These are phyloP conservation scores for Andrographis paniculata DNA, from an alignment of 305 asterid genomes.

Conservation along the genomic window DNA sequence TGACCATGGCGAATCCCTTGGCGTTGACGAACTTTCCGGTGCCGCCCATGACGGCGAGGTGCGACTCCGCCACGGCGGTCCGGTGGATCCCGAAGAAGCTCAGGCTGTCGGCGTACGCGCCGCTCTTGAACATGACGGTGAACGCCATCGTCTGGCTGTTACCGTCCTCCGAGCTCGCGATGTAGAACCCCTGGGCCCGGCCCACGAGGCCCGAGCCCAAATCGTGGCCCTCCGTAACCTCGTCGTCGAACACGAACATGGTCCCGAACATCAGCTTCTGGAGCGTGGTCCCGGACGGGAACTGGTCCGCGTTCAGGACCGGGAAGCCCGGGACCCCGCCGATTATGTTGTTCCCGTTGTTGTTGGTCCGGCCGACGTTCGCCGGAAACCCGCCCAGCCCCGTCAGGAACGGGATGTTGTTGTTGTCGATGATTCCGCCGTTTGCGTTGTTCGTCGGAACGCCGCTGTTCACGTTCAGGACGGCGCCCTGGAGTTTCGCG, in stretches of 20 bases:
- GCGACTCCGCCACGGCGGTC: slow-evolving; percentile 63
- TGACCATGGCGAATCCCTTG: slow-evolving; percentile 55
- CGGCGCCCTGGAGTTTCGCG: slow-evolving; percentile 68
- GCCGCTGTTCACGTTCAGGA: slow-evolving; percentile 58
- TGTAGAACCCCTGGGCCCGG: slow-evolving; percentile 79
- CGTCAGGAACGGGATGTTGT: slow-evolving; percentile 73
- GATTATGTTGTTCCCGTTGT: slow-evolving; percentile 32
- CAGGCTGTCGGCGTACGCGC: slow-evolving; percentile 57
- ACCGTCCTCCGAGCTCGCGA: slow-evolving; percentile 71
- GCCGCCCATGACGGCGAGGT: slow-evolving; percentile 79
- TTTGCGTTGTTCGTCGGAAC: slow-evolving; percentile 57
- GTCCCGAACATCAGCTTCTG: slow-evolving; percentile 89
- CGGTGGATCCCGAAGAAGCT: slow-evolving; percentile 66
- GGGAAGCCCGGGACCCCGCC: slow-evolving; percentile 68
- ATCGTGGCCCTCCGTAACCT: slow-evolving; percentile 67
- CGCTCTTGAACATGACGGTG: slow-evolving; percentile 57
- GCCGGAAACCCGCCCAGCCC: slow-evolving; percentile 65
- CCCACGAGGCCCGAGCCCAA: slow-evolving; percentile 67
- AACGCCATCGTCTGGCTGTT: slow-evolving; percentile 76
- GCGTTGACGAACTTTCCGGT: slow-evolving; percentile 71
- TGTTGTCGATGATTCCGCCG: slow-evolving; percentile 53
- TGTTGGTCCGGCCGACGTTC: slow-evolving; percentile 31
- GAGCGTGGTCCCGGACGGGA: slow-evolving; percentile 54
- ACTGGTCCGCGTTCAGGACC: slow-evolving; percentile 46
- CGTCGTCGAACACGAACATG: slow-evolving; percentile 68